Evolutionary conservation across 2,329 filamentous ascomycete species (phyloP).

Genomic region (Diaporthe helianthi): DNA sequence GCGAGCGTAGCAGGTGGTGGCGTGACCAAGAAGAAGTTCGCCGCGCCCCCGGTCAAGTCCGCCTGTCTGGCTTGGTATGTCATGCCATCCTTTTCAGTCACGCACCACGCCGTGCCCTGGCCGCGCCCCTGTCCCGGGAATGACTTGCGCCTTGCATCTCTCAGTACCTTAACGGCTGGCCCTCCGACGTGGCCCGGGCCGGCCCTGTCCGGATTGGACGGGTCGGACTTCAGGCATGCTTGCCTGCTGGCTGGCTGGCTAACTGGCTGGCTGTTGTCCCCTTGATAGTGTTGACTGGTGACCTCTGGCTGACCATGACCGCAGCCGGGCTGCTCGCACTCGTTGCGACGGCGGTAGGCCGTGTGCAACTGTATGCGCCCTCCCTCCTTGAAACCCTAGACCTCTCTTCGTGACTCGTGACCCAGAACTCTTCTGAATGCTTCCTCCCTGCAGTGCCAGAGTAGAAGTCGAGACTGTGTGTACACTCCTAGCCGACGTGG

Average conservation of each 20-base stretch:
- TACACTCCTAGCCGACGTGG: constrained; percentile 53
- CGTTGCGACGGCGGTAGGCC: constrained; percentile 54
- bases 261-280: background rate
- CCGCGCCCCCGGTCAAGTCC: constrained; percentile 56
- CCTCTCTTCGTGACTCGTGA: constrained; percentile 26
- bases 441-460: constrained; percentile 44
- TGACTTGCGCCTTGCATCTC: constrained; percentile 25
- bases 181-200: background rate
- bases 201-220: constrained; percentile 2
- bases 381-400: background rate
- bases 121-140: background rate
- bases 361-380: constrained; percentile 51
- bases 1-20: constrained; percentile 1
- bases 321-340: constrained; percentile 53
- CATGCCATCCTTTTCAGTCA: background rate
- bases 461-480: constrained; percentile 49
- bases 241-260: constrained; percentile 14
- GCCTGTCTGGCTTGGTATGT: constrained; percentile 59
- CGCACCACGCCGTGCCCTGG: background rate
- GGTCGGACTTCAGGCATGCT: constrained; percentile 11
- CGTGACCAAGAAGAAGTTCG: constrained; percentile 49
- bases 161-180: background rate
- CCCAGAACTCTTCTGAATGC: background rate
- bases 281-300: background rate
- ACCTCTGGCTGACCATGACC: constrained; percentile 27